Evolutionary conservation across 176 grass and related monocot genomes (phyloP).

Genomic region (Avena eriantha): DNA sequence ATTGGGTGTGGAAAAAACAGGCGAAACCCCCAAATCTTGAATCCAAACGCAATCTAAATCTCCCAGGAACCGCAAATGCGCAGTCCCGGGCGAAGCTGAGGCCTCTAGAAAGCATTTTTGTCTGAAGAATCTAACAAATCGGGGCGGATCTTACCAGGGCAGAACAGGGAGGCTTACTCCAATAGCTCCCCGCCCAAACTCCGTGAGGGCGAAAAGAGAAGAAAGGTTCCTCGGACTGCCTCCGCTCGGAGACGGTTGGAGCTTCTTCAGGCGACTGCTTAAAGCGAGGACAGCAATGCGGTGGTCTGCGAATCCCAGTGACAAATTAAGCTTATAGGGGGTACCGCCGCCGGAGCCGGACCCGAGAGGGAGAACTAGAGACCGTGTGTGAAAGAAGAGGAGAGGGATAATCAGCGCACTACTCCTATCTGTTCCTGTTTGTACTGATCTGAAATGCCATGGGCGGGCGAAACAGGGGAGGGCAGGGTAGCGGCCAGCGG

Average conservation of each 20-base stretch:
- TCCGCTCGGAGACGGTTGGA: constrained; percentile 21
- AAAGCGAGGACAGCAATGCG: constrained; percentile 12
- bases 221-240: constrained; percentile 32
- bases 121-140: constrained; percentile 4
- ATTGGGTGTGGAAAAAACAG: background rate
- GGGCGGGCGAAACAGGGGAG: background rate
- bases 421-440: constrained; percentile 23
- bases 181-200: too few relatives aligned
- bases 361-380: background rate
- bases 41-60: background rate
- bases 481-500: background rate
- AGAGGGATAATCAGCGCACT: constrained; percentile 9
- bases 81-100: background rate
- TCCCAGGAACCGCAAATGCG: constrained; percentile 30
- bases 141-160: constrained; percentile 52
- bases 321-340: background rate
- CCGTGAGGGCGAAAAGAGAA: background rate
- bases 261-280: constrained; percentile 24
- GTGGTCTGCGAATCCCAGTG: constrained; percentile 44
- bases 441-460: constrained; percentile 24
- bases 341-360: background rate
- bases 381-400: background rate
- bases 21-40: constrained; percentile 36
- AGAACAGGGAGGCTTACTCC: background rate
- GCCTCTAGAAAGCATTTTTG: background rate